Evolutionary conservation across 176 grass and related monocot genomes (phyloP).

Genomic region (Typha latifolia): DNA sequence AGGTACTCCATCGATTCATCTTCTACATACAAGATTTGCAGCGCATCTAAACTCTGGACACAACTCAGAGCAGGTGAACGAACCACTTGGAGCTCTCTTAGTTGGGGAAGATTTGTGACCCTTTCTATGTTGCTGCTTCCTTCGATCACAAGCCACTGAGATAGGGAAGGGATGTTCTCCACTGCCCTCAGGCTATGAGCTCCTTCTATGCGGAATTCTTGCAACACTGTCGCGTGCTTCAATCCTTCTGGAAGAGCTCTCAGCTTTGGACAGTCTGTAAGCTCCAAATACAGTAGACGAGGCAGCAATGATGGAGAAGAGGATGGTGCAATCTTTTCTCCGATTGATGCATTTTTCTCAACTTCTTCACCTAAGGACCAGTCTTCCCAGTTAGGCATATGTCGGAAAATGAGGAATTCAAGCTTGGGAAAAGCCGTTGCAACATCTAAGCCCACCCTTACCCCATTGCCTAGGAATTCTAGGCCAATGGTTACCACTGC

Average conservation of each 20-base stretch:
- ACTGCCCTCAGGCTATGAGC: neutral
- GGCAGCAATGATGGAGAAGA: neutral
- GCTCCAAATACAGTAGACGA: too few species aligned
- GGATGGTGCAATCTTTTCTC: neutral
- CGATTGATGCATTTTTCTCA: too few species aligned
- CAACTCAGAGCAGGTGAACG: neutral
- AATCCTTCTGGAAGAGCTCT: slow-evolving; percentile 16
- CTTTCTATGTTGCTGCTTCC: neutral
- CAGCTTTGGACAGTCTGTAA: slow-evolving; percentile 21
- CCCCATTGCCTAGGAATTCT: slow-evolving; percentile 8
- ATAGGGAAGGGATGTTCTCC: neutral
- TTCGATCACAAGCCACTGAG: neutral
- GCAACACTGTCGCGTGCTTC: neutral
- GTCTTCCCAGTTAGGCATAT: slow-evolving; percentile 33
- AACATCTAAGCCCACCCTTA: neutral
- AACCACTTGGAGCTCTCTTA: slow-evolving; percentile 1
- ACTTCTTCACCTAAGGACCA: slow-evolving; percentile 4
- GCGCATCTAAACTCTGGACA: slow-evolving; percentile 14
- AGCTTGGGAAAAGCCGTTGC: slow-evolving; percentile 22
- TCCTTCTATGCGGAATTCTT: neutral
- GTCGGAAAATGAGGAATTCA: too few species aligned
- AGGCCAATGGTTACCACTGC: slow-evolving; percentile 22
- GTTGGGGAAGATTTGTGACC: slow-evolving; percentile 16
- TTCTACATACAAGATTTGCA: neutral
- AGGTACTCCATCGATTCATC: slow-evolving; percentile 2